These are phyloP conservation scores for Parathielavia hyrcaniae DNA, from an alignment of 495 filamentous ascomycete genomes.

Conservation along the genomic window DNA sequence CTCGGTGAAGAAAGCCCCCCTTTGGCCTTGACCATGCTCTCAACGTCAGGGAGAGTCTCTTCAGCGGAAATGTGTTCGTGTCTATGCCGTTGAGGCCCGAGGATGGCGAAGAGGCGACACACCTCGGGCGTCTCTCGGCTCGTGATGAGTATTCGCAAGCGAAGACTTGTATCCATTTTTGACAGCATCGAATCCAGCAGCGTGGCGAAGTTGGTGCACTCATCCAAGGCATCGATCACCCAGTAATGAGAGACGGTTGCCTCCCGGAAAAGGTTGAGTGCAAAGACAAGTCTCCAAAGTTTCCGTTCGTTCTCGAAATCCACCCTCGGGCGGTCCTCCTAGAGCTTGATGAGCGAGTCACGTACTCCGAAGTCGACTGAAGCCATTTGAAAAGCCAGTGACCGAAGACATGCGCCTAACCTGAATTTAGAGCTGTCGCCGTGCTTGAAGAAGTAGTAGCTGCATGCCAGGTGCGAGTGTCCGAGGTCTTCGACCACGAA, in stretches of 20 bases:
- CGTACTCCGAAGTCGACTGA: conserved; percentile 1
- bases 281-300: conserved; percentile 18
- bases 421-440: conserved; percentile 4
- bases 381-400: conserved; percentile 25
- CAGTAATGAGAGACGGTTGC: conserved; percentile 9
- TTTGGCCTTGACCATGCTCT: neutral
- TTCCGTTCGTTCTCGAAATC: conserved; percentile 12
- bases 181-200: conserved; percentile 26
- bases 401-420: conserved; percentile 12
- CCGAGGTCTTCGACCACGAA: conserved; percentile 11
- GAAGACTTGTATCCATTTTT: conserved; percentile 17
- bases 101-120: neutral
- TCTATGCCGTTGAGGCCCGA: neutral
- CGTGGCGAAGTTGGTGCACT: conserved; percentile 14
- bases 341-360: neutral
- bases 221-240: conserved; percentile 22
- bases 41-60: neutral
- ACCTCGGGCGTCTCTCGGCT: conserved; percentile 18
- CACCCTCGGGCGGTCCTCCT: neutral
- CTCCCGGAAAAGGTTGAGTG: conserved; percentile 3
- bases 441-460: conserved; percentile 20
- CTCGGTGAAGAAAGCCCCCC: neutral
- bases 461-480: conserved; percentile 1
- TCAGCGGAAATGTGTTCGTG: neutral
- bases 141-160: conserved; percentile 30